Base-by-base conservation (phyloP, 768 basidiomycete species). In the Auricularia sp. region DNA sequence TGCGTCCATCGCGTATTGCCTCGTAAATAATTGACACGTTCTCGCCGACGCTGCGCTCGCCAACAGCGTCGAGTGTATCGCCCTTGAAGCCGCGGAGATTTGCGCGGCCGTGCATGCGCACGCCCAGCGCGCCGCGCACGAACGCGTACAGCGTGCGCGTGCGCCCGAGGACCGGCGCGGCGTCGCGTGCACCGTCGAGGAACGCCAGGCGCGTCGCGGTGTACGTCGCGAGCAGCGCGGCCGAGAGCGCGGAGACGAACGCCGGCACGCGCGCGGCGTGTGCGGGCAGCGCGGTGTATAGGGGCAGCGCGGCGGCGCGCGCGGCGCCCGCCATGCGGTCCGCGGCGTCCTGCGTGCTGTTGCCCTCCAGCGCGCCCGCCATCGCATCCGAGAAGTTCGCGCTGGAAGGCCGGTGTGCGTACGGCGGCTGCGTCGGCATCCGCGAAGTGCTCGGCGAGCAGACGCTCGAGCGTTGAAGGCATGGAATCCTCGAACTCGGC, bases 111-210 rank as follows among this genome's bases (percentile, higher is more conserved):
- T 91, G 85, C 88, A 91, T 93, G 68, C 78, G 77, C 66, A 93
- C 83, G n/a, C 88, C 89, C 35, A 93, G 76, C 7, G 79, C 81
- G 23, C 82, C 65, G 39, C 92, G 80, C 4, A 95, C 83, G 67
- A 85, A 94, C 72, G 89, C 85, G 73, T 95, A 95, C 29, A 93
- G 73, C 4, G 83, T 77, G 11, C 84, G 80, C 3, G 90, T 91
- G 71, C 82, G 83, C 71, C 84, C 84, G 65, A 95, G 79, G 74
- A 79, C 84, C 10, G 70, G 69, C 66, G 85, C 83, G 1, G 92
- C 91, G 3, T 88, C 89, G 12, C 80, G 78, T 53, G 71, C 77
- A 36, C 86, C 87, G 33, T 79, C 79, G 7, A 89, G 77, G 70
- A 86, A 88, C 58, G 83, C 79, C 42, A 73, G 71, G 36, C 85